phyloP scores from a whole-genome alignment of 805 yeast species.

The Clavispora carvajalis region DNA sequence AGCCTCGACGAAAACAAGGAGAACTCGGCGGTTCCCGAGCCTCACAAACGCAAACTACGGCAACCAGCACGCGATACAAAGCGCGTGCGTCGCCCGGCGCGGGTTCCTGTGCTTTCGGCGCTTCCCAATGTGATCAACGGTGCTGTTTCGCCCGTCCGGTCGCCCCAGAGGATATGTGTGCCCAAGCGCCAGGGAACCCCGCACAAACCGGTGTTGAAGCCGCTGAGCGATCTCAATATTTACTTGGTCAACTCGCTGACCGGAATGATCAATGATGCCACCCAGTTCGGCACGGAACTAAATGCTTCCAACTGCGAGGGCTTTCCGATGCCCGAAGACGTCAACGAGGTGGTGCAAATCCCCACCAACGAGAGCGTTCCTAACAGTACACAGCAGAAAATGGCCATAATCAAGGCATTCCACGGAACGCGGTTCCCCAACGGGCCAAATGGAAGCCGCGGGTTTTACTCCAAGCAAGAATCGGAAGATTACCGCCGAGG shows the following conservation, averaged over 20 bases:
- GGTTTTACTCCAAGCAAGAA: slow-evolving; percentile 29
- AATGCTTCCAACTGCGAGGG: slow-evolving; percentile 60
- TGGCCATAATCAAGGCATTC: slow-evolving; percentile 39
- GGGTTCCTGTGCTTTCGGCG: slow-evolving; percentile 27
- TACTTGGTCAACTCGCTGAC: slow-evolving; percentile 58
- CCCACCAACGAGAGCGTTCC: slow-evolving; percentile 37
- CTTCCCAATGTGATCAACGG: slow-evolving; percentile 15
- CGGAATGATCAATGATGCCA: slow-evolving; percentile 57
- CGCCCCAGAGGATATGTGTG: slow-evolving; percentile 41
- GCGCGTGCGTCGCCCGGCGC: slow-evolving; percentile 9
- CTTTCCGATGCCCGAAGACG: slow-evolving; percentile 54
- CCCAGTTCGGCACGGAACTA: slow-evolving; percentile 64
- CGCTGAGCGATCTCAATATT: slow-evolving; percentile 23
- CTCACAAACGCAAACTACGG: slow-evolving; percentile 5
- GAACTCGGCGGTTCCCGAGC: slow-evolving; percentile 24
- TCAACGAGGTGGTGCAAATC: slow-evolving; percentile 54
- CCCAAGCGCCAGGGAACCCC: slow-evolving; percentile 27
- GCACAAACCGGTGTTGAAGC: slow-evolving; percentile 28
- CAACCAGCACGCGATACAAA: not conserved
- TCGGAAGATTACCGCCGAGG: slow-evolving; percentile 17
- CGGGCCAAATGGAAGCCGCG: slow-evolving; percentile 9
- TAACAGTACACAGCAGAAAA: slow-evolving; percentile 18
- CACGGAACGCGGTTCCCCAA: slow-evolving; percentile 12
- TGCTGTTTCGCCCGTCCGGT: slow-evolving; percentile 5
- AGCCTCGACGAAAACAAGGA: slow-evolving; percentile 23